Percentiles rank a stretch among this genome's conserved stretches.
Conservation (phyloP, 441 rosid species). For the Corymbia calophylla region DNA sequence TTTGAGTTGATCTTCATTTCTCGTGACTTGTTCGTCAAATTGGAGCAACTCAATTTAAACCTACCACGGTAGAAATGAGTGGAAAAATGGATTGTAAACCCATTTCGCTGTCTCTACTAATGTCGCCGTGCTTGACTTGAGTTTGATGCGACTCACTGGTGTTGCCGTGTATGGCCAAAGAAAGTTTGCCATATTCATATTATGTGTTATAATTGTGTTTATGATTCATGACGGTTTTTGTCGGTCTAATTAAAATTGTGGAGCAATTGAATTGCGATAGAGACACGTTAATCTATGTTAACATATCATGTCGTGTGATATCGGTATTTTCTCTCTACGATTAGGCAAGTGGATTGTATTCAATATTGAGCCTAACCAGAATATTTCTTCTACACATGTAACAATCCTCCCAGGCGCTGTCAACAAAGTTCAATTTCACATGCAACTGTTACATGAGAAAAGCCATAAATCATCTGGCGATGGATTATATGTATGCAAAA, state of each 20-base stretch:
- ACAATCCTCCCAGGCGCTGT: too few relatives aligned
- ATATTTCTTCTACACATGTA: too few relatives aligned
- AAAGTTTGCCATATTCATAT: neutral
- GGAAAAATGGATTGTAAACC: neutral
- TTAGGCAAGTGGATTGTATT: neutral
- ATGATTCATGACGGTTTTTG: neutral
- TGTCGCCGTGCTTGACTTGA: neutral
- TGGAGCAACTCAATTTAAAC: too few relatives aligned
- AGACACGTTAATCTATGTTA: neutral
- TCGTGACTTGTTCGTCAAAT: neutral
- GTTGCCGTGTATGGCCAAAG: neutral
- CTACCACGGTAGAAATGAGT: neutral
- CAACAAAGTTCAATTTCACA: too few relatives aligned
- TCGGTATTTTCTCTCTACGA: neutral
- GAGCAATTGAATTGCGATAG: neutral
- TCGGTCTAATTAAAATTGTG: neutral
- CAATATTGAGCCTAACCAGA: neutral
- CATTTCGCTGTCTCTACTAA: neutral
- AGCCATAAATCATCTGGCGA: neutral
- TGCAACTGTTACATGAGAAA: too few relatives aligned
- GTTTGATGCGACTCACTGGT: neutral
- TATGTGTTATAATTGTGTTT: neutral
- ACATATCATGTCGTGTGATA: accelerated
- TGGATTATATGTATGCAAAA: neutral
- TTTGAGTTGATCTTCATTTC: neutral